Evolutionary conservation across 768 basidiomycete species (phyloP).

Genomic region (Mycena venus): DNA sequence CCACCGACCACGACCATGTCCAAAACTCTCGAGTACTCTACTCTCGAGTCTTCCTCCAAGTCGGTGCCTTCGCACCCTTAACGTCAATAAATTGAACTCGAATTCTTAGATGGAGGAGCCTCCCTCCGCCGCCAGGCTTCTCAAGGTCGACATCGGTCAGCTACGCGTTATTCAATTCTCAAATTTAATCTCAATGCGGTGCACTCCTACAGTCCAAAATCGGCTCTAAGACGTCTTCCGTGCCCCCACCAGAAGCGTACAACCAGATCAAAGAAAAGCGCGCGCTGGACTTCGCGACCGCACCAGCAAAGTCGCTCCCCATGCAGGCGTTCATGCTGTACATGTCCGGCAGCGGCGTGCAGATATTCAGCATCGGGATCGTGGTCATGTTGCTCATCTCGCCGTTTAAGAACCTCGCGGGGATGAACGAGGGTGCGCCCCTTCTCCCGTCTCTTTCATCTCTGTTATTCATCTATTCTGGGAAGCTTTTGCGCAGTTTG

Average conservation of each 20-base stretch:
- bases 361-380: conserved; percentile 97
- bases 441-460: not conserved
- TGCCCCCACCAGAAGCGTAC: conserved; percentile 62
- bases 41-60: conserved; percentile 57
- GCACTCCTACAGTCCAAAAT: conserved; percentile 55
- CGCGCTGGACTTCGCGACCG: conserved; percentile 88
- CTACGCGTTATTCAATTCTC: conserved; percentile 22
- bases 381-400: conserved; percentile 92
- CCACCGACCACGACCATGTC: not conserved
- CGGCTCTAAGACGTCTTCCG: conserved; percentile 47
- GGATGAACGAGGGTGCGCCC: conserved; percentile 81
- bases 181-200: not conserved
- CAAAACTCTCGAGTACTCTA: conserved; percentile 52
- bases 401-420: conserved; percentile 87
- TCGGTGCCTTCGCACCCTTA: conserved; percentile 26
- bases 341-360: conserved; percentile 96
- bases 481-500: conserved; percentile 81
- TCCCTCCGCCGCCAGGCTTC: conserved; percentile 80
- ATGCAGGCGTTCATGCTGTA: conserved; percentile 99
- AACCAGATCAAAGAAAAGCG: conserved; percentile 80
- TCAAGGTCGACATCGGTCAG: conserved; percentile 57
- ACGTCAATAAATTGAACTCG: not conserved
- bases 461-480: not conserved
- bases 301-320: conserved; percentile 90
- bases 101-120: conserved; percentile 69